Conservation (phyloP, 768 basidiomycete genomes). For the Coprinellus micaceus region DNA sequence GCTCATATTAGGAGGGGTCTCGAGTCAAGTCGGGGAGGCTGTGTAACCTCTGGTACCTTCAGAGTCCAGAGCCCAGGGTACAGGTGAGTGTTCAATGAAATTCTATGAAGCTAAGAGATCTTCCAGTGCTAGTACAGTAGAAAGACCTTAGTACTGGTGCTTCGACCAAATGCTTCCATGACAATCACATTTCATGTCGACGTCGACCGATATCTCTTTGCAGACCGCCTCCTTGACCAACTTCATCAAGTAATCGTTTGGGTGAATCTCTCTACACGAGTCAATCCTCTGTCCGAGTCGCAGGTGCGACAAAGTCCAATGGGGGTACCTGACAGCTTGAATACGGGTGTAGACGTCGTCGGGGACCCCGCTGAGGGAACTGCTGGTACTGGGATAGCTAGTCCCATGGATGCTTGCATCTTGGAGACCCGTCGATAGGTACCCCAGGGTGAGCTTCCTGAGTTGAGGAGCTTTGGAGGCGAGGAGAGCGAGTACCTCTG, state of each 20-base stretch:
- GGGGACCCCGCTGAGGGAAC: no score
- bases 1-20: no score
- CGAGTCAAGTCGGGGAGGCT: no score
- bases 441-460: not conserved
- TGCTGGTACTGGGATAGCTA: not conserved
- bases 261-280: constrained; percentile 4
- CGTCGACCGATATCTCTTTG: no score
- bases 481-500: not conserved
- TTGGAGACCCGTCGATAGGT: not conserved
- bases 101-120: no score
- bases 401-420: not conserved
- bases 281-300: not conserved
- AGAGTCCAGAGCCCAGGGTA: no score
- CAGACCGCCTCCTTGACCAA: not conserved
- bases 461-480: not conserved
- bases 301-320: constrained; percentile 1
- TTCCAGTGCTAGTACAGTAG: no score
- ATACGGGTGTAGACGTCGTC: not conserved
- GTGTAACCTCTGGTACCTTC: no score
- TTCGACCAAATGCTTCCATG: no score
- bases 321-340: not conserved
- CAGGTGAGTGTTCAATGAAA: no score
- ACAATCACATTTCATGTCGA: no score
- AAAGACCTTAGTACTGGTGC: no score
- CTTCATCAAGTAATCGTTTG: not conserved